Evolutionary conservation across 306 rosid genomes (phyloP).

Genomic region (Phaseolus lunatus): DNA sequence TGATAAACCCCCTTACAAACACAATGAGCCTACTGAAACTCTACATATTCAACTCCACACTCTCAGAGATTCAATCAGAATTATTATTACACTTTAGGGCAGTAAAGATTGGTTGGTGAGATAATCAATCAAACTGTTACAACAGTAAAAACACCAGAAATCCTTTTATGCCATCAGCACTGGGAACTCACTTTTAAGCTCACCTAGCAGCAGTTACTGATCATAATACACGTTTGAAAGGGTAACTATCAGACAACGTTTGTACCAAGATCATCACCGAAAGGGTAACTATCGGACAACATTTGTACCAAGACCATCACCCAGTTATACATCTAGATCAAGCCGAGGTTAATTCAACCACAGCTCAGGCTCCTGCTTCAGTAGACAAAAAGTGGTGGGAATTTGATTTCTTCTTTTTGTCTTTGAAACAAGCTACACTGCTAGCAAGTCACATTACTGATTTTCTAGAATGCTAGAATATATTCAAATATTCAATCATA

Average conservation of each 20-base stretch:
- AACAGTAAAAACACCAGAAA: neutral
- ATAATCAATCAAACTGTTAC: constrained; percentile 6
- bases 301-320: neutral
- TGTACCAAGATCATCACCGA: neutral
- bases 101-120: neutral
- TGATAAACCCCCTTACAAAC: neutral
- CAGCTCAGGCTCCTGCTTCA: neutral
- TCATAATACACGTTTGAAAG: neutral
- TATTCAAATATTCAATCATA: neutral
- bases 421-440: neutral
- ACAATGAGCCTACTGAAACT: neutral
- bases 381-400: neutral
- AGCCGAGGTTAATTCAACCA: neutral
- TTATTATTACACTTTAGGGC: neutral
- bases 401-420: neutral
- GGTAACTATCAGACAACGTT: neutral
- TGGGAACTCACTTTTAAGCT: neutral
- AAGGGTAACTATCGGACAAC: neutral
- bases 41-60: neutral
- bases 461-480: neutral
- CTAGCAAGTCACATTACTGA: constrained; percentile 1
- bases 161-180: neutral
- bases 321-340: neutral
- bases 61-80: neutral
- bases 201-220: neutral